These are phyloP conservation scores for Aspergillus campestris DNA, from an alignment of 495 filamentous ascomycete genomes.

Conservation along the genomic window DNA sequence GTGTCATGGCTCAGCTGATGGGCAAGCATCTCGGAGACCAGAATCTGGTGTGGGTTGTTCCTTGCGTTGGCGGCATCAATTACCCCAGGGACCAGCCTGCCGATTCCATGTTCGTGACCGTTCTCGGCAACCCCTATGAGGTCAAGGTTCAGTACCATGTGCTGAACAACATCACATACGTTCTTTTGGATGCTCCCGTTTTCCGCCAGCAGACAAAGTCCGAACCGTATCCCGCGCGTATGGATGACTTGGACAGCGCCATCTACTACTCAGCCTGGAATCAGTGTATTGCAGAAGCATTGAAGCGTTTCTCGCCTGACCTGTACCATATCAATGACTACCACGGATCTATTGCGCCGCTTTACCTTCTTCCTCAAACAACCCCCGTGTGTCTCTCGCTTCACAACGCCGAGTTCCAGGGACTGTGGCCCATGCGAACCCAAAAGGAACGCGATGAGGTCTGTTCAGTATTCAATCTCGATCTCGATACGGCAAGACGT, in stretches of 20 bases:
- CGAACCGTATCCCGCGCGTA: conserved; percentile 62
- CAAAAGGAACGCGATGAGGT: conserved; percentile 60
- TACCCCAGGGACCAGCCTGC: conserved; percentile 54
- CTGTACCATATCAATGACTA: conserved; percentile 80
- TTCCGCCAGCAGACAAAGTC: conserved; percentile 60
- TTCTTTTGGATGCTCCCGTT: conserved; percentile 60
- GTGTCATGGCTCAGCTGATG: conserved; percentile 66
- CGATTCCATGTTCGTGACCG: conserved; percentile 55
- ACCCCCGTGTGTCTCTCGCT: conserved; percentile 43
- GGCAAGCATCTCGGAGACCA: conserved; percentile 58
- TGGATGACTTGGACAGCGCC: conserved; percentile 66
- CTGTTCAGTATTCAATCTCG: conserved; percentile 61
- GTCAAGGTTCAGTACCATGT: conserved; percentile 59
- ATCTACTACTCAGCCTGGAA: conserved; percentile 73
- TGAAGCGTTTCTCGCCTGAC: conserved; percentile 54
- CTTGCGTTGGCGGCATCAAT: conserved; percentile 60
- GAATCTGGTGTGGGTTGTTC: conserved; percentile 68
- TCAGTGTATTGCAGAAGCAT: conserved; percentile 56
- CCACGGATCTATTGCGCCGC: conserved; percentile 62
- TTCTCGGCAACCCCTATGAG: conserved; percentile 57
- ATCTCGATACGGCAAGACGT: conserved; percentile 29
- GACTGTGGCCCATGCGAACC: conserved; percentile 65
- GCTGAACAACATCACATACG: conserved; percentile 62
- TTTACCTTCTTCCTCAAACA: conserved; percentile 59
- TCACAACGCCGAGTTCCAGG: conserved; percentile 68